A percentile compares a stretch with the other conserved stretches of the same genome.
These are phyloP conservation scores for Quercus alba DNA, from an alignment of 306 rosid genomes.

Conservation along the genomic window DNA sequence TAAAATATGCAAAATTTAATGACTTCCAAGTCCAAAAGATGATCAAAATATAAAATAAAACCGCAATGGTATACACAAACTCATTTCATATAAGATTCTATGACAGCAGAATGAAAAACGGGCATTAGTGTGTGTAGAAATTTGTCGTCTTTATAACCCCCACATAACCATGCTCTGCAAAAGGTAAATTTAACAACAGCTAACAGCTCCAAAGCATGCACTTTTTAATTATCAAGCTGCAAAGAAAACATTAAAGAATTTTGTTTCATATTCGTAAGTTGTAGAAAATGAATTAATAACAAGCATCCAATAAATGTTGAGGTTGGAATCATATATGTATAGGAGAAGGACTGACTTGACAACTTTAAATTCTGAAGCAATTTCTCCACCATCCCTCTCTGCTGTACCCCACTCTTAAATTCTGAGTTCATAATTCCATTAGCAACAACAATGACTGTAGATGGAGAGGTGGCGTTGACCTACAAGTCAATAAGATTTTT, in stretches of 20 bases:
- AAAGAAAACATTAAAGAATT: neutral
- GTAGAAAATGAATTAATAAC: neutral
- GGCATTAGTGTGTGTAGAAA: neutral
- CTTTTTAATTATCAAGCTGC: constrained; percentile 23
- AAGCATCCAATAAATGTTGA: constrained; percentile 1
- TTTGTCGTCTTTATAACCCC: neutral
- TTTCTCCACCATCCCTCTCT: constrained; percentile 86
- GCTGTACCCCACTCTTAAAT: constrained; percentile 69
- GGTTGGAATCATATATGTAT: neutral
- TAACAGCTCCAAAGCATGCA: constrained; percentile 7
- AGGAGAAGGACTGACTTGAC: constrained; percentile 24
- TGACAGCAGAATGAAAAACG: neutral
- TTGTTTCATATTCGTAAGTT: constrained; percentile 8
- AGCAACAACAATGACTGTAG: constrained; percentile 51
- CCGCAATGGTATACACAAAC: neutral
- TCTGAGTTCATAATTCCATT: constrained; percentile 78
- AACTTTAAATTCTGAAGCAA: constrained; percentile 58
- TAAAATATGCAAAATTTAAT: neutral
- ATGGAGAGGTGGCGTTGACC: constrained; percentile 76
- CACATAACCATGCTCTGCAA: neutral
- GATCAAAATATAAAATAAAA: neutral
- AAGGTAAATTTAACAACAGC: constrained; percentile 7
- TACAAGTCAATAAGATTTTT: constrained; percentile 17
- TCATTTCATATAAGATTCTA: neutral
- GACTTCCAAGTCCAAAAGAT: neutral